Evolutionary conservation across 2,329 filamentous ascomycete species (phyloP), one percentile per base, ranked within the genome.

Genomic region (Trichoderma simmonsii): DNA sequence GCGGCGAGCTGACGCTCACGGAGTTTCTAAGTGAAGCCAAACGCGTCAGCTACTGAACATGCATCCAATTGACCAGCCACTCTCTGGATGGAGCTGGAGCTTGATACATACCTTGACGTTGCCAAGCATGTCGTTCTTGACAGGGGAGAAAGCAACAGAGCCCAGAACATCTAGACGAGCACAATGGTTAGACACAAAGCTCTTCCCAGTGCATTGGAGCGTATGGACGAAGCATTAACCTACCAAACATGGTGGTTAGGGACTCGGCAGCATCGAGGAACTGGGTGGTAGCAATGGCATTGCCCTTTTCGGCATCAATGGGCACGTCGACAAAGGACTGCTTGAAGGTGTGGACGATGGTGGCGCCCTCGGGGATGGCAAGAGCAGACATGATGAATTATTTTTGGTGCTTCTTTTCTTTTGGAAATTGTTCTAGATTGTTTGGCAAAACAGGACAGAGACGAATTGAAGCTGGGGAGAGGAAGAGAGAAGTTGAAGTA

Each of bases 251-350:
- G 74, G 90, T 92, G 68, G 92, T 92, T 81, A 98, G 84, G 71
- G 93, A 91, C 87, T 98, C 94, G 68, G 94, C 89, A 72, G 96
- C 96, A 76, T 97, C 93, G 75, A 98, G 91, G 83, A 98, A 99
- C 81, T 97, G 90, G 72, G 88, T 89, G 61, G 96, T 98, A 70
- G 89, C 84, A 78, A 98, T 90, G 73, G 90, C 92, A 85, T 94
- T 92, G 83, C 90, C 91, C 76, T 93, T 91, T 76, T 87, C 86
- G 74, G 87, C 86, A 78, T 94, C 89, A 77, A 97, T 83, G 15
- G 93, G 91, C 70, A 98, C 95, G 77, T 95, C 89, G 75, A 88
- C 86, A 85, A 97, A 99, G 78, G 92, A 95, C 81, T 88, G 88
- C 86, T 93, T 92, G 83, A 97, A 87, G 77, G 91, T 93, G 81